Percentiles rank a stretch among this genome's conserved stretches.
Conservation (phyloP, 2,329 filamentous ascomycete genomes). For the Fusarium tanahbumbuense region DNA sequence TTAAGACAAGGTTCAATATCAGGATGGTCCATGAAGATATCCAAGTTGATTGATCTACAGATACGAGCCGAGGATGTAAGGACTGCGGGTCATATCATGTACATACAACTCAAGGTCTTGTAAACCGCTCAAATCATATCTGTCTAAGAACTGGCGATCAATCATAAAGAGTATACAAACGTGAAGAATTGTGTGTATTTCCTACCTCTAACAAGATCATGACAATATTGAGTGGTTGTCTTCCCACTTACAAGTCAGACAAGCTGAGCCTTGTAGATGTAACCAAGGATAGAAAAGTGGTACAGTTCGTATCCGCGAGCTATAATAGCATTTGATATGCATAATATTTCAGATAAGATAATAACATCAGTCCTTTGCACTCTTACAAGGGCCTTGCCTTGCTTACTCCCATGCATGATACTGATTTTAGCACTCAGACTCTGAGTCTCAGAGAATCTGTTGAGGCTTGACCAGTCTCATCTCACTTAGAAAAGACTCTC, state of each 20-base stretch:
- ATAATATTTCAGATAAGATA: slow-evolving; percentile 10
- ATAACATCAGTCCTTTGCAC: background rate
- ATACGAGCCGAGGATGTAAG: too few relatives aligned
- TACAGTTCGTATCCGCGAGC: slow-evolving; percentile 25
- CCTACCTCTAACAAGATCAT: background rate
- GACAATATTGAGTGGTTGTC: background rate
- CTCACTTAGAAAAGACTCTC: background rate
- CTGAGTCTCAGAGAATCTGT: background rate
- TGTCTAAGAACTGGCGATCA: background rate
- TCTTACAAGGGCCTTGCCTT: background rate
- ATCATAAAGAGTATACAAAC: background rate
- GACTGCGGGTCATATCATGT: background rate
- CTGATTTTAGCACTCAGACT: slow-evolving; percentile 17
- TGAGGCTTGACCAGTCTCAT: background rate
- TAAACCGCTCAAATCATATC: background rate
- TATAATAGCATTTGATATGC: slow-evolving; percentile 12
- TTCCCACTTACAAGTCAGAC: background rate
- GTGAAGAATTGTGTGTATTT: background rate
- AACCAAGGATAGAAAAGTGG: slow-evolving; percentile 14
- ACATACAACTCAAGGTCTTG: background rate
- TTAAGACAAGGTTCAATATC: background rate
- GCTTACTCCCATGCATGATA: slow-evolving; percentile 1
- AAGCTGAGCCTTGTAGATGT: background rate
- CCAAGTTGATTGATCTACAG: background rate
- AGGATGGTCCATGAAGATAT: background rate